Evolutionary conservation across 2,329 filamentous ascomycete species (phyloP).

Genomic region (Podosphaera aphanis): DNA sequence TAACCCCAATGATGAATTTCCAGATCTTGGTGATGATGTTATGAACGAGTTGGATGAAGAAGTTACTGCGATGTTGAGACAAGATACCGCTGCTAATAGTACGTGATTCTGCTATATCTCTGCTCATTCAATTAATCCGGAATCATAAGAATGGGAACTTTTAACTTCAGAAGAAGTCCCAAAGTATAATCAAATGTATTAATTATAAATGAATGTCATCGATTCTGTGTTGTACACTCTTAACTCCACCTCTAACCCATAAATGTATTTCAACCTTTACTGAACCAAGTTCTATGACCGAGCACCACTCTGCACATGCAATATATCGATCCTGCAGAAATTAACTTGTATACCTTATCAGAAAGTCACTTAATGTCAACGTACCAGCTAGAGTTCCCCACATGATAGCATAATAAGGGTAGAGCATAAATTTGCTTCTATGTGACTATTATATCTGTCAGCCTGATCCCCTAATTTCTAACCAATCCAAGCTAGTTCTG

Average conservation of each 20-base stretch:
- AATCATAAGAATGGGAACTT: no score
- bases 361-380: conserved; percentile 14
- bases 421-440: conserved; percentile 39
- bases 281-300: conserved; percentile 62
- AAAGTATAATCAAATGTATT: no score
- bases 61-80: conserved; percentile 31
- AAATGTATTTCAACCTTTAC: neutral
- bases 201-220: no score
- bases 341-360: neutral
- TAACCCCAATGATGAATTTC: conserved; percentile 21
- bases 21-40: conserved; percentile 22
- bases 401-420: conserved; percentile 43
- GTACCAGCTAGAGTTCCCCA: conserved; percentile 39
- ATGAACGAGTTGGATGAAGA: conserved; percentile 32
- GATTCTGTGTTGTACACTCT: conserved; percentile 3
- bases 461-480: neutral
- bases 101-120: no score
- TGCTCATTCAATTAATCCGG: no score
- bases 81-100: conserved; percentile 5
- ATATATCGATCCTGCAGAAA: conserved; percentile 29
- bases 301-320: conserved; percentile 49
- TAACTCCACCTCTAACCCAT: neutral
- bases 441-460: conserved; percentile 25
- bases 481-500: no score
- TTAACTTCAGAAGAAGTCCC: no score